Conservation (phyloP, 345 rosid species). For the Salix caprea region DNA sequence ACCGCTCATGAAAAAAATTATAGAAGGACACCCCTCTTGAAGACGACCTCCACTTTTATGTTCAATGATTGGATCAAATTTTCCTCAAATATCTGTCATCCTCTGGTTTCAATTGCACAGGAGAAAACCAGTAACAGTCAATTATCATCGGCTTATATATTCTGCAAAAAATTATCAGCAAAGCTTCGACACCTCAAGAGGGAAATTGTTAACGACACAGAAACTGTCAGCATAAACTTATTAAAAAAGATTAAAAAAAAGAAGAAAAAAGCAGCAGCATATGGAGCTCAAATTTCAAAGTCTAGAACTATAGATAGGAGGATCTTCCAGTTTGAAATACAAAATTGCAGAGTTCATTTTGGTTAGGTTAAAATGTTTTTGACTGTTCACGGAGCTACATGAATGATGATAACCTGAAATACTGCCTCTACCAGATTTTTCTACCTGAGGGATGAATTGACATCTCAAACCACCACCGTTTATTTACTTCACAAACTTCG, state of each 20-base stretch:
- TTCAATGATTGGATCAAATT: too few relatives aligned
- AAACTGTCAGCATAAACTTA: background rate
- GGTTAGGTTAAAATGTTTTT: background rate
- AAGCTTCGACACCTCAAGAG: too few relatives aligned
- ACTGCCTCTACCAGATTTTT: background rate
- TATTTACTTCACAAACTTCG: conserved; percentile 55
- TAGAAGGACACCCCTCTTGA: too few relatives aligned
- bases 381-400: background rate
- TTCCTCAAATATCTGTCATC: too few relatives aligned
- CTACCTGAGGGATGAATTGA: background rate
- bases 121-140: too few relatives aligned
- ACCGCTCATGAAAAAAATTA: too few relatives aligned
- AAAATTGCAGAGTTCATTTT: background rate
- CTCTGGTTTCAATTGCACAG: too few relatives aligned
- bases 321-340: background rate
- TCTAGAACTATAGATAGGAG: background rate
- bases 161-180: too few relatives aligned
- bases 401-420: background rate
- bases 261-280: background rate
- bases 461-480: background rate
- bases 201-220: background rate
- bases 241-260: background rate
- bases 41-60: too few relatives aligned
- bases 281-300: background rate
- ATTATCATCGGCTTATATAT: too few relatives aligned